These are phyloP conservation scores for Chimonanthus praecox DNA, from an alignment of 164 flowering plant species.

Conservation along the genomic window DNA sequence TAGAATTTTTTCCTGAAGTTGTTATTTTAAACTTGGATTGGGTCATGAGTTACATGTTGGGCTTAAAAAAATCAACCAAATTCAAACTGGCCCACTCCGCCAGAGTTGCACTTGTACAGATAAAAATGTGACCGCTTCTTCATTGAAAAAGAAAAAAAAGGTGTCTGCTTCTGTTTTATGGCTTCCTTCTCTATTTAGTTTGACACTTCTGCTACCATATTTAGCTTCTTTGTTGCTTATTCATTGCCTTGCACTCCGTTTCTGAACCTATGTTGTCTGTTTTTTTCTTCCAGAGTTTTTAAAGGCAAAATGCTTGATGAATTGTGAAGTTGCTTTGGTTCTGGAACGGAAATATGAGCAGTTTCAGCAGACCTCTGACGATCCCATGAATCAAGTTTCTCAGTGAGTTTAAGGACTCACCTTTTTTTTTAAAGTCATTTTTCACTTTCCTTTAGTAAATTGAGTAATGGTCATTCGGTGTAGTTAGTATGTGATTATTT, in stretches of 20 bases:
- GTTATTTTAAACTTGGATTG: no score
- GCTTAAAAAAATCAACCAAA: no score
- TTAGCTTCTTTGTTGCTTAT: not conserved
- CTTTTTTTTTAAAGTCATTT: no score
- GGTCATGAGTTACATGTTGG: no score
- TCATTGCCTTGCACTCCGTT: not conserved
- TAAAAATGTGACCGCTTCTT: no score
- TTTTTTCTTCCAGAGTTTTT: constrained; percentile 53
- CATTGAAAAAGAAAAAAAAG: not conserved
- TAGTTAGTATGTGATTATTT: not conserved
- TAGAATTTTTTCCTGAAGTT: no score
- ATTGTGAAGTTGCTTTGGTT: constrained; percentile 92
- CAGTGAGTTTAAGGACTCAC: constrained; percentile 54
- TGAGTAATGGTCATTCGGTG: not conserved
- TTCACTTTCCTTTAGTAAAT: no score
- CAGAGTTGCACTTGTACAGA: no score
- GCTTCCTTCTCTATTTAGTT: not conserved
- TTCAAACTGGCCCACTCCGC: no score
- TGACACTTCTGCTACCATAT: not conserved
- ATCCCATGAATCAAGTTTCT: constrained; percentile 84
- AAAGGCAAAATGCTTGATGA: constrained; percentile 98
- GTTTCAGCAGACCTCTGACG: constrained; percentile 83
- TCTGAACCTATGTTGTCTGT: not conserved
- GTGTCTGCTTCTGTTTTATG: not conserved
- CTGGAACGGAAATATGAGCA: constrained; percentile 91